Evolutionary conservation across 306 rosid genomes (phyloP).

Genomic region (Dicorynia guianensis): DNA sequence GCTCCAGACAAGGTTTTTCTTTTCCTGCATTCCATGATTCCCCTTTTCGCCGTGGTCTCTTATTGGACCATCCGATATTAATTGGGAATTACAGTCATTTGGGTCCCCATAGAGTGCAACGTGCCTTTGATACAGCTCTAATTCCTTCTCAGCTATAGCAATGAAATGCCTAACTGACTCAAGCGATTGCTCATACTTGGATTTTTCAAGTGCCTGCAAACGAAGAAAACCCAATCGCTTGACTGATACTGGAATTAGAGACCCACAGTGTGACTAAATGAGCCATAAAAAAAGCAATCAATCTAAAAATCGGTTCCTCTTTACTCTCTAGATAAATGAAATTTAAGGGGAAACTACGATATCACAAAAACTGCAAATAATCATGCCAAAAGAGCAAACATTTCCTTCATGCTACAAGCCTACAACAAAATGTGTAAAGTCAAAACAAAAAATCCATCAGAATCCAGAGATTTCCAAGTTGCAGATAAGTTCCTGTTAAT

Average conservation of each 20-base stretch:
- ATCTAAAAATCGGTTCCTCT: too few species aligned
- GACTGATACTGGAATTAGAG: slow-evolving; percentile 1
- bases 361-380: too few species aligned
- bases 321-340: too few species aligned
- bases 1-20: slow-evolving; percentile 38
- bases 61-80: slow-evolving; percentile 61
- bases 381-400: too few species aligned
- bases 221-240: slow-evolving; percentile 24
- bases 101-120: slow-evolving; percentile 85
- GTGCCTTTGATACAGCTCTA: slow-evolving; percentile 84
- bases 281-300: background rate
- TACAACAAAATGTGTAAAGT: too few species aligned
- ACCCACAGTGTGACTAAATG: background rate
- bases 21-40: slow-evolving; percentile 35
- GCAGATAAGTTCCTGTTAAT: too few species aligned
- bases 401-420: too few species aligned
- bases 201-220: slow-evolving; percentile 88
- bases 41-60: slow-evolving; percentile 39
- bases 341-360: too few species aligned
- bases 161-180: slow-evolving; percentile 86
- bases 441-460: too few species aligned
- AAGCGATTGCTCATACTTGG: slow-evolving; percentile 93
- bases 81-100: slow-evolving; percentile 54
- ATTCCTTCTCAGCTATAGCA: slow-evolving; percentile 82
- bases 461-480: too few species aligned